A percentile compares a stretch with the other conserved stretches of the same genome.
Evolutionary conservation across 2,329 filamentous ascomycete species (phyloP).

Genomic region (Didymella arachidicola): DNA sequence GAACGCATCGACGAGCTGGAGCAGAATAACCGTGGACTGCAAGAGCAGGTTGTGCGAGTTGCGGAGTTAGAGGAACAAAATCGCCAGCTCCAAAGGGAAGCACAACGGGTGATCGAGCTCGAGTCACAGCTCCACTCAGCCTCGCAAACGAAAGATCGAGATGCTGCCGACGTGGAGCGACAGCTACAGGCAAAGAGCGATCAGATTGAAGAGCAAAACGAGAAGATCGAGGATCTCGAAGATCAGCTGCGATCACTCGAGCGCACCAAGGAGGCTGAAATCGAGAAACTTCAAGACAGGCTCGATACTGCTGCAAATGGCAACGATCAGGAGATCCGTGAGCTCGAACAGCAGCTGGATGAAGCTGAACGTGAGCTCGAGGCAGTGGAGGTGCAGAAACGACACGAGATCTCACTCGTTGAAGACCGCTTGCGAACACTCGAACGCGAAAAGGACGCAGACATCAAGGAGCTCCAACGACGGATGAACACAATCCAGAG

Average conservation of each 20-base stretch:
- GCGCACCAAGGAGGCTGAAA: slow-evolving; percentile 52
- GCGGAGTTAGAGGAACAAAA: slow-evolving; percentile 40
- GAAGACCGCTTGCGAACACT: slow-evolving; percentile 44
- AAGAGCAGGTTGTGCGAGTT: slow-evolving; percentile 42
- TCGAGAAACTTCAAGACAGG: slow-evolving; percentile 52
- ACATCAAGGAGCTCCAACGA: slow-evolving; percentile 48
- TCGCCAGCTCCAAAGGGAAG: slow-evolving; percentile 29
- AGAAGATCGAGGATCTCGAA: slow-evolving; percentile 47
- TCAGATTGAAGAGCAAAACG: slow-evolving; percentile 44
- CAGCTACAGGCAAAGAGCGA: slow-evolving; percentile 42
- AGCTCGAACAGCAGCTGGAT: slow-evolving; percentile 52
- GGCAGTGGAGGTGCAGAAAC: slow-evolving; percentile 38
- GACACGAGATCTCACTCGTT: slow-evolving; percentile 38
- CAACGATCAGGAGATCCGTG: slow-evolving; percentile 60
- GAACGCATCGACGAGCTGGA: slow-evolving; percentile 30
- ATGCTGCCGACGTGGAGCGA: slow-evolving; percentile 39
- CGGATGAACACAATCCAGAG: slow-evolving; percentile 41
- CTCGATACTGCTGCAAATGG: slow-evolving; percentile 50
- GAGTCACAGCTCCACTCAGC: slow-evolving; percentile 37
- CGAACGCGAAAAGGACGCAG: slow-evolving; percentile 49
- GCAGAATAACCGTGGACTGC: slow-evolving; percentile 42
- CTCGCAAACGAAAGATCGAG: slow-evolving; percentile 34
- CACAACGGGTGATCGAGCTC: slow-evolving; percentile 14
- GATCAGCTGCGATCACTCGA: slow-evolving; percentile 38
- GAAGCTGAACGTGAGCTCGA: slow-evolving; percentile 43